phyloP scores from a whole-genome alignment of 495 filamentous ascomycete species.

The Oidiodendron maius region DNA sequence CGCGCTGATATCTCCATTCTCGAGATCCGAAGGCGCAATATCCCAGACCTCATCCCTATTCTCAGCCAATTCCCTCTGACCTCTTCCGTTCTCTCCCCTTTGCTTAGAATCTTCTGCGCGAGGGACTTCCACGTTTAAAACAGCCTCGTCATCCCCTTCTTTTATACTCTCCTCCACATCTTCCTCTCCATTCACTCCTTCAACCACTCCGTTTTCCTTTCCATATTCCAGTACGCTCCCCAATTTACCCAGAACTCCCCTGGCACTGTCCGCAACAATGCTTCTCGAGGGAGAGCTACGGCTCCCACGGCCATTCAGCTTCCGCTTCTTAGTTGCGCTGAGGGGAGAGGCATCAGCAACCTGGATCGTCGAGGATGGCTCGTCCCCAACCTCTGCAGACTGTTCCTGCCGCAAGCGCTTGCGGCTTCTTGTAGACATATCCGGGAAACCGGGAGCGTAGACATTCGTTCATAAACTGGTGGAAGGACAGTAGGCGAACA shows the following conservation, averaged over 20 bases:
- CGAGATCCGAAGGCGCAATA: not conserved
- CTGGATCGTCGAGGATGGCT: not conserved
- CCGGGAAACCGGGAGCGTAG: no score
- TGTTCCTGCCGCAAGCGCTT: not conserved
- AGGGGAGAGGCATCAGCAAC: not conserved
- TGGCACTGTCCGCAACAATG: not conserved
- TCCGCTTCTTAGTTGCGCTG: constrained; percentile 12
- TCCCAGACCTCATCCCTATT: no score
- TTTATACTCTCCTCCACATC: not conserved
- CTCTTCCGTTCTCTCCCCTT: no score
- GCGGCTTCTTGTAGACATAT: constrained; percentile 1
- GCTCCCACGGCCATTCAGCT: constrained; percentile 8
- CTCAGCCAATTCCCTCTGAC: no score
- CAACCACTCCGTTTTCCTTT: constrained; percentile 6
- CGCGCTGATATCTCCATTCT: not conserved
- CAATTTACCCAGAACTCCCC: not conserved
- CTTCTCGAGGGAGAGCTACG: not conserved
- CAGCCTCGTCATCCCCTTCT: no score
- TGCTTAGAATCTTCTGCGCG: no score
- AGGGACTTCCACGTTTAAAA: no score
- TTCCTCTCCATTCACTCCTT: not conserved
- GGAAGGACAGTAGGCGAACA: no score
- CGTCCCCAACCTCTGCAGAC: not conserved
- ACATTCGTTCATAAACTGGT: no score
- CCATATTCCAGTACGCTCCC: constrained; percentile 4